Base-by-base conservation (phyloP, 2,329 filamentous ascomycete species). In the Colletotrichum aenigma region DNA sequence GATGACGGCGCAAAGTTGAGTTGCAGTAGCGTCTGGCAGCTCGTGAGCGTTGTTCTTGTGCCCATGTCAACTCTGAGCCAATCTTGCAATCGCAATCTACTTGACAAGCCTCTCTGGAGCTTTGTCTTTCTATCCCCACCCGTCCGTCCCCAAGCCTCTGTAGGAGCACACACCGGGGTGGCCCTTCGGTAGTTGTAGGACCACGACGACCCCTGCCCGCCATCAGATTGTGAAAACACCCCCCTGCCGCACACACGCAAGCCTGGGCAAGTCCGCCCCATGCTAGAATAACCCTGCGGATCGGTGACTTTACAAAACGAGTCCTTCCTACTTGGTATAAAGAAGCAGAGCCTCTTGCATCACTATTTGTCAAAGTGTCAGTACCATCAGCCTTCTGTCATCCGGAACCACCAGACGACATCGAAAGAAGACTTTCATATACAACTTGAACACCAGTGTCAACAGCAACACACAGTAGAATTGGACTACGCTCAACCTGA, bases 321-420 rank as follows among this genome's bases (percentile, higher is more conserved):
- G 26, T 66, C 13, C n/a, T 68, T 68, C 21, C 34, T 75, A 52
- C 43, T 52, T 52, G n/a, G 10, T 52, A 75, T 75, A 75, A 75
- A 73, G 70, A 75, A 75, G 73, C 70, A 75, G 73, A 75, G 56
- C 73, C 70, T 73, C 70, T 73, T 73, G 73, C 73, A 73, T 65
- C 64, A 64, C 69, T 26, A 60, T 7, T 56, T 64, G 32, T 56
- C 64, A 64, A 56, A 60, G 26, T 65, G 70, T 18, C 55, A 60
- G 7, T 8, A n/a, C 21, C 24, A 75, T 18, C 43, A 68, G 48
- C 56, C 38, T 28, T 68, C 64, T 67, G 64, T 73, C 70, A 75
- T 73, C 73, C 70, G 69, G 70, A 65, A 13, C 64, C 58, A 52
- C 52, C 26, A 73, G 62, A 64, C 56, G 64, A 73, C 32, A 68